Evolutionary conservation across 352 stramenopile genomes (phyloP), one percentile per base, ranked within the genome.

Genomic region (Phytophthora pluvialis): DNA sequence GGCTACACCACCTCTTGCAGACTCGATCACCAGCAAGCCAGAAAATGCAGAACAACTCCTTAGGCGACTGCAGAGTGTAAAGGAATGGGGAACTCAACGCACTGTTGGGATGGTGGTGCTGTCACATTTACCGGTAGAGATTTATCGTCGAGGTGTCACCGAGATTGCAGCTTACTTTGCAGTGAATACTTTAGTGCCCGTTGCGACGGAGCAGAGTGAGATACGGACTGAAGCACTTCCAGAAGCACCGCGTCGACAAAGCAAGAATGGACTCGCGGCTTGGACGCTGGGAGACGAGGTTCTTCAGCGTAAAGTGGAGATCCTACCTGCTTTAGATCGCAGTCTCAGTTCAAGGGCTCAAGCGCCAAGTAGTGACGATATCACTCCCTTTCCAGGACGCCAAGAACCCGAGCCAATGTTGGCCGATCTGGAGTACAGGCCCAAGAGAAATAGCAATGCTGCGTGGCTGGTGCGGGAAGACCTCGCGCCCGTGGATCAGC

Each of bases 301-400:
- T 38, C 53, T 74, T 15, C 67, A 74, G 15, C 54, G 67, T 10
- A 44, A 67, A 33, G 53, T 70, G 12, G 67, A 67, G 13, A 67
- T 71, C 18, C 31, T 74, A 38, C 67, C 67, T 5, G 48, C 67
- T n/a, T 42, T 74, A 15, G 56, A 66, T 47, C 55, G 50, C 10
- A 11, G 35, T 13, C 46, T 26, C 3, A 60, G 60, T 18, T 45
- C 26, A 31, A 31, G n/a, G 32, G 8, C 39, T 18, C 21, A 31
- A 13, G 12, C n/a, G 3, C 11, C 46, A 51, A 69, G 21, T 28
- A 50, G 39, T 13, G 52, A 73, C 2, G 60, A 70, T n/a, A 53
- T 70, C 9, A 66, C 32, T 11, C 50, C 51, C 5, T 61, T 73
- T 60, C 59, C 61, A 36, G 28, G 26, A 15, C 52, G 51, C 31